Evolutionary conservation across 1,284 basidiomycete species (phyloP).

Genomic region (Bondarzewia mesenterica): DNA sequence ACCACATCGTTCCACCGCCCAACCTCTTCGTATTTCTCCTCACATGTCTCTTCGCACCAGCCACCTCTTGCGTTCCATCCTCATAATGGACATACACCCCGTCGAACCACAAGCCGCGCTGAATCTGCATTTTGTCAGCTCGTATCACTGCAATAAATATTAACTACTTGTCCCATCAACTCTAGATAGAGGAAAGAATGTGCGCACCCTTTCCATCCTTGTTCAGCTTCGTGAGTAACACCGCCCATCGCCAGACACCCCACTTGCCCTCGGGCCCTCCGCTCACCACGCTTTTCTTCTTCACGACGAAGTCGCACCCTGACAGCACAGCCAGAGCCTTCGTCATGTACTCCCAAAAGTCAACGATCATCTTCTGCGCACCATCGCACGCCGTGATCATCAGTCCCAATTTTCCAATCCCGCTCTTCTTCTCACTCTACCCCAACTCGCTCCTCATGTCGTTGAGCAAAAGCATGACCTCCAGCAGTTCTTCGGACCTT

Average conservation of each 20-base stretch:
- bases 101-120: slow-evolving; percentile 1
- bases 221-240: slow-evolving; percentile 1
- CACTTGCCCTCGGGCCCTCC: neutral
- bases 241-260: neutral
- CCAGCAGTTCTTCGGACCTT: neutral
- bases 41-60: neutral
- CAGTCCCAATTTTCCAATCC: neutral
- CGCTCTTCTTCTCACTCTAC: too few species aligned
- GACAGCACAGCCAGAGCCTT: neutral
- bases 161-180: too few species aligned
- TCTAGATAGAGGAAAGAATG: neutral
- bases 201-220: neutral
- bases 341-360: slow-evolving; percentile 1
- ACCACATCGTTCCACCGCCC: neutral
- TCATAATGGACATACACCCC: slow-evolving; percentile 1
- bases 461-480: neutral
- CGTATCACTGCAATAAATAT: slow-evolving; percentile 1
- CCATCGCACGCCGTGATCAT: neutral
- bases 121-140: neutral
- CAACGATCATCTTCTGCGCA: slow-evolving; percentile 1
- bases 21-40: neutral
- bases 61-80: neutral
- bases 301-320: slow-evolving; percentile 1
- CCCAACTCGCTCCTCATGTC: neutral
- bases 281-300: neutral